Base-by-base conservation (phyloP, 116 monocot genomes). In the Cymodocea nodosa region DNA sequence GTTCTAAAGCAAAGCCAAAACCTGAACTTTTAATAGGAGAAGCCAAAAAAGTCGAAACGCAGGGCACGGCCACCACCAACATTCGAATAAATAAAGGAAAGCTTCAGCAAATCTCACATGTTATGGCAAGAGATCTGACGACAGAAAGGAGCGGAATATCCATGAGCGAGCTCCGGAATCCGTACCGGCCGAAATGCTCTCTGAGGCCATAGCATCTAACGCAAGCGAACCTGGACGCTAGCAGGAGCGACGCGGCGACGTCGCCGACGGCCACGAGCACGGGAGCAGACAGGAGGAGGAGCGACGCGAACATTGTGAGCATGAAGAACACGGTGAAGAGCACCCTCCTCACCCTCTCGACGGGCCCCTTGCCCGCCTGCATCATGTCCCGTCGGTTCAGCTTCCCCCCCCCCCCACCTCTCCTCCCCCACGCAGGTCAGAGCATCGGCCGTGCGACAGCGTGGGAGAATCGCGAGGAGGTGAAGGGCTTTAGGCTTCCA, bases 91-190 rank as follows among this genome's bases (percentile, higher is more conserved):
- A 25, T 24, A 13, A 19, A 35, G 35, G 16, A 36, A 48, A 64
- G 4, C 19, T 20, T 4, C 23, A 20, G 18, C 13, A 12, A 37
- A 22, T 64, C 80, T 70, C 70, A 94, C 89, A 89, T 44, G 82
- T 82, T 72, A 89, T 80, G 10, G 84, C 63, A 20, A 94, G 67
- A 53, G 94, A 94, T 75, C 94, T 71, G 59, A 77, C 50, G 66
- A 89, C 49, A 36, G 94, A 94, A 62, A 89, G 73, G 37, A 94
- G 78, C 13, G 94, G 89, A 30, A 94, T 81, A 65, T 94, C 94
- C 70, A 86, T 74, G 68, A 94, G 70, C 15, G 86, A 89, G 73
- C 72, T 82, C 71, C 74, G 64, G 70, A 94, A 94, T 1, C 75
- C 71, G 68, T 89, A 94, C 50, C 74, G 55, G 53, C 36, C 19